Base-by-base conservation (phyloP, 306 rosid species). In the Medicago ruthenica region DNA sequence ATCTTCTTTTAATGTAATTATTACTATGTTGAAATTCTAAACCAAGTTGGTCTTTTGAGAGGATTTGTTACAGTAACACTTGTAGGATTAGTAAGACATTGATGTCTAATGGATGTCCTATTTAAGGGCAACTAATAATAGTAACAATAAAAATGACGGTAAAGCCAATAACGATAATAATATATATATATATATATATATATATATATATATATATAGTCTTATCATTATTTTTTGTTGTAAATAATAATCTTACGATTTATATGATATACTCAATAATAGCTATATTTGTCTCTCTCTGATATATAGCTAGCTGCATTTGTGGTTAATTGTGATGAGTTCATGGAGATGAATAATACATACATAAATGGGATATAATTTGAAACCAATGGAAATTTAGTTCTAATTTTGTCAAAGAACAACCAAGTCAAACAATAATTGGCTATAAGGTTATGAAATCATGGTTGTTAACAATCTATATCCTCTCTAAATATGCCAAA, bases 341-440 rank as follows among this genome's bases (percentile, higher is more conserved):
- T 39, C 15, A 16, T 62, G 45, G 14, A 36, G 11, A 51, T 51
- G 6, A 54, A 8, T 7, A 63, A 34, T 34, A 48, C n/a, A 12
- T 1, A 34, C 20, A 17, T 7, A 13, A 4, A 24, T 66, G 57
- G 4, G 15, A 48, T 75, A 18, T 14, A 12, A 70, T 44, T 14
- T 45, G 39, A 67, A 77, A 41, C 9, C 8, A 31, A 40, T 6
- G 63, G 14, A 59, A 74, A 70, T 50, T 74, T 64, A 73, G 75
- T 7, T 71, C n/a, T 2, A 41, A 57, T 44, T 47, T 71, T 40
- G 76, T 72, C 61, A 6, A 37, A 70, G 62, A 17, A 75, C 9
- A 84, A 75, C 79, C 75, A 11, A 48, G 84, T 87, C 87, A 78
- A 82, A 64, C 6, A 67, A 36, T 72, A 10, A 74, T 73, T 27